A percentile compares a stretch with the other conserved stretches of the same genome.
These are phyloP conservation scores for Kodamaea neixiangensis DNA, from an alignment of 805 yeast species.

Conservation along the genomic window DNA sequence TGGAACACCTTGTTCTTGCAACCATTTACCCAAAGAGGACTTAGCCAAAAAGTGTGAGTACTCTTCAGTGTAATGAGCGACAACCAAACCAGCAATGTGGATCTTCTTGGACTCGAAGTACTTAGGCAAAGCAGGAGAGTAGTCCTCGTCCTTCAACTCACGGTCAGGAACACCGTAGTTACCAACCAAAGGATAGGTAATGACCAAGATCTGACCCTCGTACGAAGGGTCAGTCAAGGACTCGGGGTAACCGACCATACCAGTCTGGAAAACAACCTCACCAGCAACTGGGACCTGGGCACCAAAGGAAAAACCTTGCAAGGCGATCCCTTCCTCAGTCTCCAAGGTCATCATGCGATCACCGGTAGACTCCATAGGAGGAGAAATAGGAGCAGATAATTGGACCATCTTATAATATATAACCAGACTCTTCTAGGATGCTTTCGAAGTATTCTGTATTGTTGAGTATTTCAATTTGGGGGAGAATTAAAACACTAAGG, in stretches of 20 bases:
- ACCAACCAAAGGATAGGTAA: constrained; percentile 96
- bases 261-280: constrained; percentile 98
- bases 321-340: constrained; percentile 78
- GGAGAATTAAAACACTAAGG: constrained; percentile 10
- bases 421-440: constrained; percentile 1
- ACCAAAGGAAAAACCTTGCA: constrained; percentile 97
- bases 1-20: constrained; percentile 87
- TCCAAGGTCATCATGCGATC: constrained; percentile 86
- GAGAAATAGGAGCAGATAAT: constrained; percentile 83
- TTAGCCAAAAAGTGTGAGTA: constrained; percentile 92
- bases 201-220: constrained; percentile 94
- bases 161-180: constrained; percentile 99
- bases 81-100: constrained; percentile 95
- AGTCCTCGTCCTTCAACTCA: constrained; percentile 63
- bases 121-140: constrained; percentile 75
- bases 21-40: constrained; percentile 92
- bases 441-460: not conserved
- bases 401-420: constrained; percentile 13
- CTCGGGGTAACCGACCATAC: constrained; percentile 99
- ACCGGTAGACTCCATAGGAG: constrained; percentile 82
- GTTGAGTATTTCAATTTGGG: constrained; percentile 12
- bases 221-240: constrained; percentile 97
- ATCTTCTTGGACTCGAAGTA: constrained; percentile 91
- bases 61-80: constrained; percentile 95
- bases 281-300: constrained; percentile 88